These are phyloP conservation scores for Porcisia deanei DNA, from an alignment of 208 protist genomes.

Conservation along the genomic window DNA sequence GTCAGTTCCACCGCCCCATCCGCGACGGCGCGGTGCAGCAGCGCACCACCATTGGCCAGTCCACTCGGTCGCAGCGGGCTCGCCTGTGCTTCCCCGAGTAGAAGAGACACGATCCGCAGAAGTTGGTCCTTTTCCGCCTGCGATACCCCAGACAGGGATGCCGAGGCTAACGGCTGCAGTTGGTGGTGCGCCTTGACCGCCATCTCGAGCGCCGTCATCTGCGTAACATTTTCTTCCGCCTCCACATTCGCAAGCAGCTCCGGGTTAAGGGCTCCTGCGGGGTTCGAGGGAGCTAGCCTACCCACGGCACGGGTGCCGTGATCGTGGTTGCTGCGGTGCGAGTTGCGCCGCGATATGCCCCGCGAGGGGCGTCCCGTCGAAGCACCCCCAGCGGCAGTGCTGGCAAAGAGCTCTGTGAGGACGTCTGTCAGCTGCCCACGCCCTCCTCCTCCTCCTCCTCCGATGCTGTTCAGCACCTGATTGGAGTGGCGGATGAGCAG, in stretches of 20 bases:
- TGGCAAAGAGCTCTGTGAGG: constrained; percentile 15
- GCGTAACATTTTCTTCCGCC: constrained; percentile 41
- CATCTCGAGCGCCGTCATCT: constrained; percentile 70
- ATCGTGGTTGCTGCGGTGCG: constrained; percentile 10
- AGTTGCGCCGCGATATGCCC: constrained; percentile 10
- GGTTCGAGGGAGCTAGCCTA: background rate
- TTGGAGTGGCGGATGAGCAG: constrained; percentile 55
- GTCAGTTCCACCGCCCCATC: constrained; percentile 38
- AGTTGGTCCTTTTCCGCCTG: background rate
- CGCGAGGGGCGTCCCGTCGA: constrained; percentile 9
- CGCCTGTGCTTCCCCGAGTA: constrained; percentile 57
- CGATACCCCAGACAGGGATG: background rate
- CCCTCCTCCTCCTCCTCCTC: constrained; percentile 5
- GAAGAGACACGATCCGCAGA: constrained; percentile 36
- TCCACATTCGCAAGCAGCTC: constrained; percentile 56
- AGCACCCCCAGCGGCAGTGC: background rate
- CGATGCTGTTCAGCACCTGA: constrained; percentile 15
- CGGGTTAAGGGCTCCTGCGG: constrained; percentile 2
- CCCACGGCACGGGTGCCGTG: background rate
- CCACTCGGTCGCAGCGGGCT: constrained; percentile 46
- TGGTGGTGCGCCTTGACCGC: constrained; percentile 41
- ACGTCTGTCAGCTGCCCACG: constrained; percentile 12
- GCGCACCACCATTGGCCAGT: constrained; percentile 46
- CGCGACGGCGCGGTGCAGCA: constrained; percentile 60
- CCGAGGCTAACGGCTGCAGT: background rate